Conservation (phyloP, 768 basidiomycete species). For the Crucibulum laeve region DNA sequence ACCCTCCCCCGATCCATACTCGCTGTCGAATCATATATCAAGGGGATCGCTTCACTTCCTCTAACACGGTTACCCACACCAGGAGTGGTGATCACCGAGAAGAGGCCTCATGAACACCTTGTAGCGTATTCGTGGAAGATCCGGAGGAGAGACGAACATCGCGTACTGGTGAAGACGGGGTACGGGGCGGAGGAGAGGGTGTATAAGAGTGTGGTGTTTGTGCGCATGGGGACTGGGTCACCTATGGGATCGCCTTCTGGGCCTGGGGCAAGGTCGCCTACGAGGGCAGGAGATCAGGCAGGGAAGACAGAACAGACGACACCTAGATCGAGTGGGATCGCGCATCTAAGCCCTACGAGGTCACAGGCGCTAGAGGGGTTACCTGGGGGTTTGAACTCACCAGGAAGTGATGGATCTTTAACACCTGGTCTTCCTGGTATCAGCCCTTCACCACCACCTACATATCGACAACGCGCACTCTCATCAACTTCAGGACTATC, state of each 20-base stretch:
- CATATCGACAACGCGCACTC: conserved; percentile 24
- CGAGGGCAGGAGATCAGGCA: too few relatives aligned
- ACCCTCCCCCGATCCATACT: conserved; percentile 69
- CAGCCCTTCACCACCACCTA: conserved; percentile 13
- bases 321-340: conserved; percentile 36
- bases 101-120: conserved; percentile 41
- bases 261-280: conserved; percentile 5
- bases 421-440: background rate
- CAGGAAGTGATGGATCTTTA: too few relatives aligned
- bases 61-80: conserved; percentile 65
- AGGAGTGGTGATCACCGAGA: conserved; percentile 54
- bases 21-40: conserved; percentile 70
- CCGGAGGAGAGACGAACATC: conserved; percentile 52
- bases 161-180: conserved; percentile 50
- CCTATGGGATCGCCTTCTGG: conserved; percentile 12
- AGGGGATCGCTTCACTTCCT: conserved; percentile 58
- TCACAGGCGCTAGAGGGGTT: too few relatives aligned
- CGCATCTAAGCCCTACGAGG: too few relatives aligned
- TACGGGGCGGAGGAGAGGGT: conserved; percentile 47
- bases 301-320: conserved; percentile 35
- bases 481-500: conserved; percentile 18
- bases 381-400: too few relatives aligned
- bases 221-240: conserved; percentile 26
- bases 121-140: conserved; percentile 54
- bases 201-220: conserved; percentile 48